These are phyloP conservation scores for Verticillium dahliae DNA, from an alignment of 2,329 filamentous ascomycete genomes.

Conservation along the genomic window DNA sequence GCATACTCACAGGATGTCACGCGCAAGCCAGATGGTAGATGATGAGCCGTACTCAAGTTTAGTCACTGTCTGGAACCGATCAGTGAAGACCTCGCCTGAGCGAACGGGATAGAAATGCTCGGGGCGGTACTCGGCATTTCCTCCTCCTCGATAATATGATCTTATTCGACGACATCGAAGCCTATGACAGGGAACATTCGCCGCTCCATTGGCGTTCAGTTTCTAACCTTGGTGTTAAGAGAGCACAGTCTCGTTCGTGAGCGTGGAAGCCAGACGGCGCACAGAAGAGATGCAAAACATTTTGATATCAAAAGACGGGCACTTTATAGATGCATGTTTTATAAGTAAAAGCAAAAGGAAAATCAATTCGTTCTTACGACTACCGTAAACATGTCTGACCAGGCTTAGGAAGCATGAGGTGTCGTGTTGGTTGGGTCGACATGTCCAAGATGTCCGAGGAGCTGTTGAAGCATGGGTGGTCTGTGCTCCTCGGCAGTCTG, in stretches of 20 bases:
- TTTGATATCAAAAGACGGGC: too few relatives aligned
- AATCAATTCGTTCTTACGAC: too few relatives aligned
- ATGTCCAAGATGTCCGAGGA: too few relatives aligned
- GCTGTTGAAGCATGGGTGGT: too few relatives aligned
- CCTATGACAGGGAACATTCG: constrained; percentile 11
- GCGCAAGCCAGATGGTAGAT: constrained; percentile 36
- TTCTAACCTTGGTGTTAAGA: neutral
- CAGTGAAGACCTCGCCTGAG: constrained; percentile 26
- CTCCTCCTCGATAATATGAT: constrained; percentile 28
- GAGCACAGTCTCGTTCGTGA: neutral
- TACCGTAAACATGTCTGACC: too few relatives aligned
- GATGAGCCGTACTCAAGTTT: constrained; percentile 33
- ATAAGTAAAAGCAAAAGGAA: too few relatives aligned
- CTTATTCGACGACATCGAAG: constrained; percentile 9
- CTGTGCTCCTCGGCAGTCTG: too few relatives aligned
- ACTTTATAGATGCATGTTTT: too few relatives aligned
- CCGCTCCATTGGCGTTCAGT: constrained; percentile 4
- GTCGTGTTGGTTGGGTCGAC: too few relatives aligned
- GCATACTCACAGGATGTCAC: neutral
- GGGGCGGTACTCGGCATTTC: constrained; percentile 24
- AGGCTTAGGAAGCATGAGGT: too few relatives aligned
- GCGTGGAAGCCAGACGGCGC: too few relatives aligned
- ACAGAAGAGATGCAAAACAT: too few relatives aligned
- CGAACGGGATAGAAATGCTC: constrained; percentile 29
- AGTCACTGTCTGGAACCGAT: constrained; percentile 26